A percentile compares a stretch with the other conserved stretches of the same genome.
phyloP scores from a whole-genome alignment of 2,329 filamentous ascomycete species.

The Sphaerostilbella broomeana region DNA sequence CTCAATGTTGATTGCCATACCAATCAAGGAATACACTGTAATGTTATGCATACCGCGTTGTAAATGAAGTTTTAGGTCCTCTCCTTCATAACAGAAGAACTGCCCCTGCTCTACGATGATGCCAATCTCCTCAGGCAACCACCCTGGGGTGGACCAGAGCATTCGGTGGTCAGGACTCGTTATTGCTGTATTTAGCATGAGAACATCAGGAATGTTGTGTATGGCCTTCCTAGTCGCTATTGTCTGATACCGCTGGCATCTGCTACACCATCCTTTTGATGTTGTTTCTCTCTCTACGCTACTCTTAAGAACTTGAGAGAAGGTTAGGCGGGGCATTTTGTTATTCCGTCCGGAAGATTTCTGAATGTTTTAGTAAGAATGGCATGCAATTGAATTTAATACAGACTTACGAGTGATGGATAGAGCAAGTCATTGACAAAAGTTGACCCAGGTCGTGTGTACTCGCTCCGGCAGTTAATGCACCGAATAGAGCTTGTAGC shows the following conservation, averaged over 20 bases:
- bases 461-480: slow-evolving; percentile 81
- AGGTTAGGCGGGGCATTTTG: slow-evolving; percentile 55
- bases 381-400: not conserved
- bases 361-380: slow-evolving; percentile 21
- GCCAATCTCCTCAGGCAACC: slow-evolving; percentile 90
- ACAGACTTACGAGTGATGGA: slow-evolving; percentile 39
- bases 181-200: slow-evolving; percentile 81
- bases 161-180: slow-evolving; percentile 65
- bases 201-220: slow-evolving; percentile 71
- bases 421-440: slow-evolving; percentile 85
- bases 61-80: slow-evolving; percentile 74
- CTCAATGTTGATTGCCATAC: slow-evolving; percentile 84
- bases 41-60: slow-evolving; percentile 75
- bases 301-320: slow-evolving; percentile 86
- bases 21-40: slow-evolving; percentile 84
- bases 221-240: slow-evolving; percentile 81
- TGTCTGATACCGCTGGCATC: slow-evolving; percentile 85
- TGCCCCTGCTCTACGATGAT: slow-evolving; percentile 87
- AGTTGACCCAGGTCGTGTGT: slow-evolving; percentile 68
- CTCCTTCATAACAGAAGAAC: slow-evolving; percentile 90
- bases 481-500: slow-evolving; percentile 73
- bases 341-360: slow-evolving; percentile 43
- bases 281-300: slow-evolving; percentile 87
- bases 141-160: slow-evolving; percentile 83
- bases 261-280: slow-evolving; percentile 86